These are phyloP conservation scores for Asterophora lycoperdoides DNA, from an alignment of 768 basidiomycete genomes.

Conservation along the genomic window DNA sequence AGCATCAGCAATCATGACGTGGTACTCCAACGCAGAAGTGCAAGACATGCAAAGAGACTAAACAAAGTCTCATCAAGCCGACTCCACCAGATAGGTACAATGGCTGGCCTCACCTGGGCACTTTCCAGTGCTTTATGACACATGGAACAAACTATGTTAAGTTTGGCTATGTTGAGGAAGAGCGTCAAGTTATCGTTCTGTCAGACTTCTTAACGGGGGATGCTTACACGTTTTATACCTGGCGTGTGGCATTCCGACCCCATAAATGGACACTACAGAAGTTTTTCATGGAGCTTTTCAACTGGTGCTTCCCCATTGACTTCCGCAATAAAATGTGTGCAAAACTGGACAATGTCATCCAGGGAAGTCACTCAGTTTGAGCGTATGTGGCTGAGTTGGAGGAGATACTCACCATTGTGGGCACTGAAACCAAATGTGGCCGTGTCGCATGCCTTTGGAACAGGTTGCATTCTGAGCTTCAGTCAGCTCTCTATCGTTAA, in stretches of 20 bases:
- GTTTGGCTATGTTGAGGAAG: constrained; percentile 13
- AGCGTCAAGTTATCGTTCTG: constrained; percentile 16
- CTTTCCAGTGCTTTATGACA: constrained; percentile 16
- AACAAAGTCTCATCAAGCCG: constrained; percentile 14
- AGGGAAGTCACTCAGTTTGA: constrained; percentile 21
- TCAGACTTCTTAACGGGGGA: constrained; percentile 25
- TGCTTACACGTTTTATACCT: constrained; percentile 27
- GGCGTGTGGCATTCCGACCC: constrained; percentile 13
- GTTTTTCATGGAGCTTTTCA: constrained; percentile 28
- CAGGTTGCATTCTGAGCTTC: no score
- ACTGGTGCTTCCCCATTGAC: constrained; percentile 35
- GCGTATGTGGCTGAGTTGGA: constrained; percentile 29
- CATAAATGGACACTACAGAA: constrained; percentile 18
- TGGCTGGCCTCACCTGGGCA: constrained; percentile 2
- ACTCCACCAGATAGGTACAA: constrained; percentile 16
- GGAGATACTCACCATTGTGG: constrained; percentile 24
- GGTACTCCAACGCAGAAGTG: no score
- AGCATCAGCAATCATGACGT: no score
- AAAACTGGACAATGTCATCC: constrained; percentile 17
- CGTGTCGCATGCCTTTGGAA: no score
- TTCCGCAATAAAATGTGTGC: constrained; percentile 23
- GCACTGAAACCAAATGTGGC: no score
- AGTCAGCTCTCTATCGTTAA: no score
- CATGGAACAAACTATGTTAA: constrained; percentile 14
- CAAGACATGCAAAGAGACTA: background rate